Conservation (phyloP, 306 rosid genomes). For the Mucuna pruriens region DNA sequence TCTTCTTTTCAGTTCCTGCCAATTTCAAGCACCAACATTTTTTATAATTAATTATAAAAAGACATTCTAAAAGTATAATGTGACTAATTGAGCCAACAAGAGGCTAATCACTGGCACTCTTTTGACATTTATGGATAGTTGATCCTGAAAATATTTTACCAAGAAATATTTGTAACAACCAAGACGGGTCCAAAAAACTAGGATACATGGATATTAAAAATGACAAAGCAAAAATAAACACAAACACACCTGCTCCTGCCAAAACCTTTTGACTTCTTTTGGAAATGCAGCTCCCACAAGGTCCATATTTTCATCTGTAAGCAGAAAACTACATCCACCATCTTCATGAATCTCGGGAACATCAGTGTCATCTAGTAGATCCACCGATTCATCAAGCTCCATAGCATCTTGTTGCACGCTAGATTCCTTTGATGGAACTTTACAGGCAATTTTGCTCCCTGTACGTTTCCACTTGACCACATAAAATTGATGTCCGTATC, state of each 20-base stretch:
- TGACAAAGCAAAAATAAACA: background rate
- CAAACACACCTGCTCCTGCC: conserved; percentile 68
- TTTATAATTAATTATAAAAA: background rate
- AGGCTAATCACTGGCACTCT: background rate
- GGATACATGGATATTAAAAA: background rate
- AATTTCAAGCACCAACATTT: conserved; percentile 34
- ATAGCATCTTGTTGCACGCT: conserved; percentile 50
- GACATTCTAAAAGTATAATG: background rate
- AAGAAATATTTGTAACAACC: background rate
- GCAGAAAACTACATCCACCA: conserved; percentile 62
- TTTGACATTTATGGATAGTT: background rate
- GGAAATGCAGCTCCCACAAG: conserved; percentile 87
- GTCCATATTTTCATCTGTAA: conserved; percentile 88
- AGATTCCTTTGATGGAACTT: conserved; percentile 46
- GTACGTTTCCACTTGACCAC: conserved; percentile 76
- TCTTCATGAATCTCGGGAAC: conserved; percentile 50
- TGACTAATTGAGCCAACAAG: background rate
- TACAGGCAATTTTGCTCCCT: background rate
- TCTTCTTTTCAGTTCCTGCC: conserved; percentile 64
- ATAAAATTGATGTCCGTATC: conserved; percentile 66
- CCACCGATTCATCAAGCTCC: conserved; percentile 53
- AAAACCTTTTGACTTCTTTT: conserved; percentile 60
- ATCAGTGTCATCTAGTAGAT: conserved; percentile 62
- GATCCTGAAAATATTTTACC: background rate
- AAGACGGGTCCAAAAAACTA: background rate